These are phyloP conservation scores for Boletellus emodensis DNA, from an alignment of 768 basidiomycete species.

Conservation along the genomic window DNA sequence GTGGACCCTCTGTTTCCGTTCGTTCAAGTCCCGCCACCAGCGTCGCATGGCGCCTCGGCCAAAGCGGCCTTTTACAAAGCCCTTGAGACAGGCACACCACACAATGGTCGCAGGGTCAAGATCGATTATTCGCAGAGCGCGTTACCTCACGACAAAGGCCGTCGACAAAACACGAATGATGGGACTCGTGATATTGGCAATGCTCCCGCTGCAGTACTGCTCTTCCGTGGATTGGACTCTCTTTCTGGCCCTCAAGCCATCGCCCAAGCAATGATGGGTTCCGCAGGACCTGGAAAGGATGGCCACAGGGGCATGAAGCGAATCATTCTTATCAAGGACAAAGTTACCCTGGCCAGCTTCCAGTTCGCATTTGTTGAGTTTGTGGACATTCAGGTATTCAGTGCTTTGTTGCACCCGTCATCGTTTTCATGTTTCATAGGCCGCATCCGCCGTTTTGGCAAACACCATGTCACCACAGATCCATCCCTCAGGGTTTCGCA, in stretches of 20 bases:
- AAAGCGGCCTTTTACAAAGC: constrained; percentile 69
- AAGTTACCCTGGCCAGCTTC: constrained; percentile 81
- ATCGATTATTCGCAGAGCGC: constrained; percentile 94
- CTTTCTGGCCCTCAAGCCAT: constrained; percentile 87
- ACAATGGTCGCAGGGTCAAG: constrained; percentile 83
- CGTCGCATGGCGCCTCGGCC: constrained; percentile 80
- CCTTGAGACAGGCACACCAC: constrained; percentile 63
- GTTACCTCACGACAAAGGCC: constrained; percentile 62
- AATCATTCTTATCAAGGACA: constrained; percentile 87
- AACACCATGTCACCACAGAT: constrained; percentile 83
- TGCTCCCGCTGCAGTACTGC: constrained; percentile 71
- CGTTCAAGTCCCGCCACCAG: constrained; percentile 87
- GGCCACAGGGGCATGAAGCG: constrained; percentile 86
- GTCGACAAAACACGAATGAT: constrained; percentile 75
- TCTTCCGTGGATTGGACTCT: constrained; percentile 88
- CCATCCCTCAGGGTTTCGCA: constrained; percentile 92
- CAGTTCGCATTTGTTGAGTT: constrained; percentile 96
- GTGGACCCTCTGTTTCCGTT: constrained; percentile 89
- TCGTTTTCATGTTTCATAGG: constrained; percentile 41
- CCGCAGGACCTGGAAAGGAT: constrained; percentile 71
- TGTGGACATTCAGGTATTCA: constrained; percentile 67
- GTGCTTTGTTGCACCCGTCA: background rate
- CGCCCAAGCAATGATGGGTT: constrained; percentile 74
- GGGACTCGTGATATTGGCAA: constrained; percentile 96
- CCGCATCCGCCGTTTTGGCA: constrained; percentile 76